Evolutionary conservation across 345 rosid genomes (phyloP).

Genomic region (Cardamine chenopodiifolia): DNA sequence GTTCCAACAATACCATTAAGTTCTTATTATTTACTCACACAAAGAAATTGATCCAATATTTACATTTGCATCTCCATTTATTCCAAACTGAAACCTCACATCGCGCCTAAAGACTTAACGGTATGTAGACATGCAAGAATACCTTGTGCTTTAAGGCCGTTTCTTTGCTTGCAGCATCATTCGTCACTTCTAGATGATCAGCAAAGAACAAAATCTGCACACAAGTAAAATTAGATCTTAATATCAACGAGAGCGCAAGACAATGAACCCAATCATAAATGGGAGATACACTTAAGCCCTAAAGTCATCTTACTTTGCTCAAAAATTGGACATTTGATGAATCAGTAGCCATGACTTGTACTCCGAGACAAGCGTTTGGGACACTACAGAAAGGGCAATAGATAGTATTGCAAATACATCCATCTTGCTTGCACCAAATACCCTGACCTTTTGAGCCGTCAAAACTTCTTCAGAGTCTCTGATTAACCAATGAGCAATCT

Average conservation of each 20-base stretch:
- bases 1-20: conserved; percentile 44
- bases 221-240: conserved; percentile 3
- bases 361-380: conserved; percentile 70
- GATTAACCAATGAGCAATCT: conserved; percentile 63
- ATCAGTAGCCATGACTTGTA: conserved; percentile 79
- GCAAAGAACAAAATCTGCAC: conserved; percentile 64
- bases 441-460: conserved; percentile 51
- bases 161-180: conserved; percentile 43
- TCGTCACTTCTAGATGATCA: conserved; percentile 53
- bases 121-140: conserved; percentile 23
- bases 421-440: conserved; percentile 84
- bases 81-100: neutral
- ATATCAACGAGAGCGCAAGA: conserved; percentile 12
- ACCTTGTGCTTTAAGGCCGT: conserved; percentile 44
- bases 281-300: neutral
- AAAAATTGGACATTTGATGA: conserved; percentile 71
- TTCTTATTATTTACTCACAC: neutral
- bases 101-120: neutral
- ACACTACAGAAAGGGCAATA: conserved; percentile 77
- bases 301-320: conserved; percentile 55
- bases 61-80: neutral
- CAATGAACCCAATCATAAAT: neutral
- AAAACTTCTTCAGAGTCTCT: conserved; percentile 46
- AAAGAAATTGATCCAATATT: neutral
- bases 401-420: conserved; percentile 77